Evolutionary conservation across 2,329 filamentous ascomycete species (phyloP).

Genomic region (Alternaria arborescens): DNA sequence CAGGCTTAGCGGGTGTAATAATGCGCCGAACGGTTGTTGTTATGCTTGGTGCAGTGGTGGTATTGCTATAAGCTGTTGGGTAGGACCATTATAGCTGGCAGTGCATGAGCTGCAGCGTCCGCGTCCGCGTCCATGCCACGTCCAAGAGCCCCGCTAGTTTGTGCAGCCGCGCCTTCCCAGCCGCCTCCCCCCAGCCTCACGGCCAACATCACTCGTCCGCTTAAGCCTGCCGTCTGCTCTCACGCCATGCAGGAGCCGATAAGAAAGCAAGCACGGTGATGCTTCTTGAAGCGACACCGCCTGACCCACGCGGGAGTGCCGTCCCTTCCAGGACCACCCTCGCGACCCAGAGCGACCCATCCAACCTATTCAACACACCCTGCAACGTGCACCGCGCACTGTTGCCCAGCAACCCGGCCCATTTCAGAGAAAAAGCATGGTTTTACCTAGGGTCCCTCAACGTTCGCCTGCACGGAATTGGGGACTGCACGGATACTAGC

Average conservation of each 20-base stretch:
- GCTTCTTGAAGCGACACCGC: not conserved
- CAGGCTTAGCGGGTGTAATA: not conserved
- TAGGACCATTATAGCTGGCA: constrained; percentile 1
- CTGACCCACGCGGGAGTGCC: not conserved
- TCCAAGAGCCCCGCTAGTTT: constrained; percentile 8
- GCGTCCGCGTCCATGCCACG: too few species aligned
- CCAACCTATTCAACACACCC: not conserved
- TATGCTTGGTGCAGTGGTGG: not conserved
- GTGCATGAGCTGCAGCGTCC: not conserved
- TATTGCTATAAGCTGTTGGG: constrained; percentile 1
- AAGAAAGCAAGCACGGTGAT: not conserved
- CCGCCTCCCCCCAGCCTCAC: constrained; percentile 18
- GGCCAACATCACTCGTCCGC: constrained; percentile 1
- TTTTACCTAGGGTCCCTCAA: not conserved
- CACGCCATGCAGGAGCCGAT: constrained; percentile 3
- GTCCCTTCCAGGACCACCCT: not conserved
- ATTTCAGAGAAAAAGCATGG: constrained; percentile 1
- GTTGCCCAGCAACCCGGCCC: constrained; percentile 15
- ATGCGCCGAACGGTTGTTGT: not conserved
- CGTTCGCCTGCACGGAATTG: not conserved
- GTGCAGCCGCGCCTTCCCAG: constrained; percentile 14
- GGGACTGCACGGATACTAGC: not conserved
- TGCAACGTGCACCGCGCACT: constrained; percentile 1
- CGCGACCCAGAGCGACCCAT: not conserved
- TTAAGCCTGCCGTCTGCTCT: not conserved